Conservation (phyloP, 1,139 yeast species). For the Pichia cactophila region DNA sequence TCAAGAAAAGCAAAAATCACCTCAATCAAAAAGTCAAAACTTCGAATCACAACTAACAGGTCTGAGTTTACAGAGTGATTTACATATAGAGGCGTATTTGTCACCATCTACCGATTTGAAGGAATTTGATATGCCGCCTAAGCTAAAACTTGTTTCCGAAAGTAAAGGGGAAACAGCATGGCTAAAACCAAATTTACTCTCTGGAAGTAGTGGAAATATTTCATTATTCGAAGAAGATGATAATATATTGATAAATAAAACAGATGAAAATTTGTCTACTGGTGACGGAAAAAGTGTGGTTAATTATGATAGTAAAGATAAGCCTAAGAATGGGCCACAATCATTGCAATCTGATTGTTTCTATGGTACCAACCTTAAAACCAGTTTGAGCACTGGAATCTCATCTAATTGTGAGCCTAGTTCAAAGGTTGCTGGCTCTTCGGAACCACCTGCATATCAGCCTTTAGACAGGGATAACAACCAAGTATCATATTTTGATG, state of each 20-base stretch:
- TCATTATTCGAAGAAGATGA: not conserved
- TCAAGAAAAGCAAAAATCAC: not conserved
- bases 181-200: not conserved
- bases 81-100: not conserved
- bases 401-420: too few relatives aligned
- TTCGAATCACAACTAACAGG: not conserved
- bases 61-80: not conserved
- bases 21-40: not conserved
- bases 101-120: not conserved
- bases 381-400: too few relatives aligned
- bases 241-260: too few relatives aligned
- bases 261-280: too few relatives aligned
- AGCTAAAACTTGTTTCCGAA: not conserved
- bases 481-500: not conserved
- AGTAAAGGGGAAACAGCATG: not conserved
- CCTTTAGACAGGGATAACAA: not conserved
- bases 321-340: not conserved
- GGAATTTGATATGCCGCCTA: not conserved
- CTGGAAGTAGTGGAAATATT: not conserved
- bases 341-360: not conserved
- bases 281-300: not conserved
- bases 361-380: not conserved
- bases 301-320: too few relatives aligned
- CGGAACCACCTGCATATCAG: not conserved
- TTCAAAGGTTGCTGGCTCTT: not conserved